Percentiles rank a stretch among this genome's conserved stretches.
Conservation (phyloP, 352 stramenopile genomes). For the Globisporangium heterothallicum region DNA sequence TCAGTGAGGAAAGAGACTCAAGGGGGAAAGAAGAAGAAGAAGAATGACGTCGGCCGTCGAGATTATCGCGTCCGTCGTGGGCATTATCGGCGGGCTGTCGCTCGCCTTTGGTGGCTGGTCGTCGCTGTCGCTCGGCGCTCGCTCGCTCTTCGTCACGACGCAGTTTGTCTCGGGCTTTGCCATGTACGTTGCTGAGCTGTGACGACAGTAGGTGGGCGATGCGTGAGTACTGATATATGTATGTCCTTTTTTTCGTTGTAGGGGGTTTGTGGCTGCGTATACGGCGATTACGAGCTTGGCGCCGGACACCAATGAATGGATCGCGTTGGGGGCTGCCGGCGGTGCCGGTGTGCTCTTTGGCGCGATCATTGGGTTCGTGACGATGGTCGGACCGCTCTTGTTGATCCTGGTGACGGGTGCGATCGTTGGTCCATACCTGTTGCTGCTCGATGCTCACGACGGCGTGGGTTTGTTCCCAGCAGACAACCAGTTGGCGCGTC, state of each 20-base stretch:
- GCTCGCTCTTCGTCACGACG: constrained; percentile 77
- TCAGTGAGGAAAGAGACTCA: constrained; percentile 6
- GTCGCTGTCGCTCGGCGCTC: constrained; percentile 73
- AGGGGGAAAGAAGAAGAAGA: neutral
- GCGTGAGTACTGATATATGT: constrained; percentile 3
- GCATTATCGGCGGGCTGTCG: constrained; percentile 74
- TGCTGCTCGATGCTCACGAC: constrained; percentile 73
- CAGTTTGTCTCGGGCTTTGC: constrained; percentile 79
- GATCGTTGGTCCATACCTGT: constrained; percentile 64
- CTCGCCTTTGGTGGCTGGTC: constrained; percentile 86
- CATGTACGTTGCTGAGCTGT: constrained; percentile 50
- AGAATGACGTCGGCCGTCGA: constrained; percentile 29
- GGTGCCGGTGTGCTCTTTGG: constrained; percentile 61
- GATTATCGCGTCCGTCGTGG: constrained; percentile 75
- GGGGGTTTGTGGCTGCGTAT: constrained; percentile 65
- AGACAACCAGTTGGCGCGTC: constrained; percentile 72
- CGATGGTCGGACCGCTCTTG: constrained; percentile 59
- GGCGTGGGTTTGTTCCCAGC: constrained; percentile 58
- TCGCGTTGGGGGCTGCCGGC: constrained; percentile 51
- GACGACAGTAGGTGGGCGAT: no score
- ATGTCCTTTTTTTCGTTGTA: constrained; percentile 15
- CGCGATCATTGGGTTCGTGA: constrained; percentile 73
- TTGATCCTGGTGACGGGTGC: constrained; percentile 61
- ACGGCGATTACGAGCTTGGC: constrained; percentile 56
- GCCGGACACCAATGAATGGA: constrained; percentile 67